A percentile compares a stretch with the other conserved stretches of the same genome.
These are phyloP conservation scores for Gastrolobium villosum DNA, from an alignment of 306 rosid species.

Conservation along the genomic window DNA sequence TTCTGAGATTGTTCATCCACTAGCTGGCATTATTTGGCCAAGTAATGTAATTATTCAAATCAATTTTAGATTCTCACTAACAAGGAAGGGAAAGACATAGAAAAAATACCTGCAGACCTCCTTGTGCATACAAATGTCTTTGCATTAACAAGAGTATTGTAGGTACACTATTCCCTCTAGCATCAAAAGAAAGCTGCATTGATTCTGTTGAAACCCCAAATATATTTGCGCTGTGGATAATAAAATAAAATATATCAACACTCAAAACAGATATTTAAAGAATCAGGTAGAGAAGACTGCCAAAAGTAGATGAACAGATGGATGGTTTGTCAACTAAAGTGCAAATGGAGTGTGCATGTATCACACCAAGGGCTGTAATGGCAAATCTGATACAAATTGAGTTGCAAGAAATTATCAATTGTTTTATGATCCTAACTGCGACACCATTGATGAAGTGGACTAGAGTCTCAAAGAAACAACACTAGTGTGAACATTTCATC, in stretches of 20 bases:
- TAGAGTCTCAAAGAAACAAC: not conserved
- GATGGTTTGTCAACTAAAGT: conserved; percentile 7
- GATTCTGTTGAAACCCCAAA: conserved; percentile 90
- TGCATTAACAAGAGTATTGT: conserved; percentile 82
- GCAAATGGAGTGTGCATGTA: not conserved
- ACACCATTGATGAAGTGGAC: conserved; percentile 13
- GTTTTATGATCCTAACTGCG: not conserved
- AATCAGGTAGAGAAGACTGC: conserved; percentile 2
- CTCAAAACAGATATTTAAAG: conserved; percentile 8
- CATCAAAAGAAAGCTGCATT: conserved; percentile 90
- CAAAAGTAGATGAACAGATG: conserved; percentile 10
- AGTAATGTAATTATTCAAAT: not conserved
- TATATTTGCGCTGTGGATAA: conserved; percentile 67
- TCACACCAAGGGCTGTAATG: not conserved
- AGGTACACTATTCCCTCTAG: conserved; percentile 89
- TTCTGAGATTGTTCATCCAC: not conserved
- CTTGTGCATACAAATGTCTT: conserved; percentile 71
- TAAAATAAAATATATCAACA: conserved; percentile 43
- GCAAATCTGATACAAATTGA: not conserved
- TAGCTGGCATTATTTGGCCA: not conserved
- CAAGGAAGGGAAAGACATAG: conserved; percentile 25
- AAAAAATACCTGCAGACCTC: conserved; percentile 77
- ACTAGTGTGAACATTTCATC: not conserved
- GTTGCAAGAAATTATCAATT: not conserved
- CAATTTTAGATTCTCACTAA: not conserved